Conservation (phyloP, 2,329 filamentous ascomycete species). For the Aspergillus fumigatiaffinis region DNA sequence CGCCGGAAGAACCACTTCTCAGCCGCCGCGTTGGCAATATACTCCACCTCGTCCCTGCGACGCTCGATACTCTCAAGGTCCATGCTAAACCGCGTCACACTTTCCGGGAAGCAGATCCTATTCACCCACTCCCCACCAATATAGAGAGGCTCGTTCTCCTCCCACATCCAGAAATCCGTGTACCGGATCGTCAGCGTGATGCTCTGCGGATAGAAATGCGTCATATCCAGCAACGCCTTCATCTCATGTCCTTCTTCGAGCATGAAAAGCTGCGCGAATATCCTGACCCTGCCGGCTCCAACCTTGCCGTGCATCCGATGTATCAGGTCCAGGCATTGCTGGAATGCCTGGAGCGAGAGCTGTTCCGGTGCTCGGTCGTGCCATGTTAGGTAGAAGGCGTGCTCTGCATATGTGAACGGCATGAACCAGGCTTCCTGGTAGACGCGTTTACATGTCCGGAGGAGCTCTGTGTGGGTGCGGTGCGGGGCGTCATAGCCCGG, state of each 20-base stretch:
- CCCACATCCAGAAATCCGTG: constrained; percentile 49
- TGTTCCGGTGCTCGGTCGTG: constrained; percentile 29
- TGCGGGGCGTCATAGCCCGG: constrained; percentile 41
- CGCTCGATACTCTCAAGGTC: constrained; percentile 49
- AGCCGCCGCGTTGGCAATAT: constrained; percentile 39
- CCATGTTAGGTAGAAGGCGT: constrained; percentile 38
- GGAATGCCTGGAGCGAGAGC: constrained; percentile 8
- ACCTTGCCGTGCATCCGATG: constrained; percentile 18
- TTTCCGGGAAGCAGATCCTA: constrained; percentile 24
- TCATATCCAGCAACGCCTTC: constrained; percentile 21
- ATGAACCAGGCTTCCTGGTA: constrained; percentile 45
- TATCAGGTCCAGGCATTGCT: constrained; percentile 15
- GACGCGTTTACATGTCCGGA: constrained; percentile 42
- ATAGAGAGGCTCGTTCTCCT: constrained; percentile 32
- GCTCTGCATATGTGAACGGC: constrained; percentile 39
- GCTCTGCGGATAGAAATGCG: constrained; percentile 30
- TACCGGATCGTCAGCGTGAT: constrained; percentile 49
- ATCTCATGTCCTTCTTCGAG: constrained; percentile 31
- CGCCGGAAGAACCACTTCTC: constrained; percentile 35
- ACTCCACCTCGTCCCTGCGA: constrained; percentile 44
- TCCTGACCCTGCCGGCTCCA: constrained; percentile 31
- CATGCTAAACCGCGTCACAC: constrained; percentile 39
- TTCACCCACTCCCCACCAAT: constrained; percentile 40
- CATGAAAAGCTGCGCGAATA: constrained; percentile 44
- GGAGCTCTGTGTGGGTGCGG: constrained; percentile 35